These are phyloP conservation scores for Candolleomyces aberdarensis DNA, from an alignment of 768 basidiomycete species.

Conservation along the genomic window DNA sequence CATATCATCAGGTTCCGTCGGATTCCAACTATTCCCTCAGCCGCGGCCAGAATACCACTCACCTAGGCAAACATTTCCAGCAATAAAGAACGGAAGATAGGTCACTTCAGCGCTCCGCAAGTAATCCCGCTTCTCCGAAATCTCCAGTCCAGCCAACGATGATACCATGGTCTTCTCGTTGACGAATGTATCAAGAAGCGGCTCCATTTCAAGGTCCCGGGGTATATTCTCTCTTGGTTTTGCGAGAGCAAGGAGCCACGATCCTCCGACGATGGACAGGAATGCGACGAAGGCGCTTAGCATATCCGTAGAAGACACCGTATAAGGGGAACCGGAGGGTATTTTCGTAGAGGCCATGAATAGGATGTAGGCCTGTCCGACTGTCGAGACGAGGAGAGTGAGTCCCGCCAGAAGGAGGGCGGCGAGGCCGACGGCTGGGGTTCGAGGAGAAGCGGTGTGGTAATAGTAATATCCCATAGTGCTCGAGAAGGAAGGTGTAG, in stretches of 20 bases:
- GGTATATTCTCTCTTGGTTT: not conserved
- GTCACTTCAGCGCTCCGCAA: not conserved
- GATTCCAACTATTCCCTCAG: not conserved
- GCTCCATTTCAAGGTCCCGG: not conserved
- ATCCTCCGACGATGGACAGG: not conserved
- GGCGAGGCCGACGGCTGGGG: not conserved
- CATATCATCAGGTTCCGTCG: too few relatives aligned
- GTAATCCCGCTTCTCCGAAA: not conserved
- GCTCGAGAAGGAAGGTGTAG: too few relatives aligned
- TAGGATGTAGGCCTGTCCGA: not conserved
- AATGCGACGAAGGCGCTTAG: not conserved
- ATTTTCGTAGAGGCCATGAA: not conserved
- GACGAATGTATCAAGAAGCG: not conserved
- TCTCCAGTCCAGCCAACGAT: not conserved
- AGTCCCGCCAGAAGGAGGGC: not conserved
- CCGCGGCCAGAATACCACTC: not conserved
- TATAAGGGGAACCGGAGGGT: not conserved
- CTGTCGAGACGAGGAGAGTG: not conserved
- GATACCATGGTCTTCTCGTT: not conserved
- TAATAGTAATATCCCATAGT: not conserved
- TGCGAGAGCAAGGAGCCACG: not conserved
- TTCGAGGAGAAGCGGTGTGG: not conserved
- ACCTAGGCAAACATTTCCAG: not conserved
- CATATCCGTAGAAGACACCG: not conserved
- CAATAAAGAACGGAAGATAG: slow-evolving; percentile 1